phyloP scores from a whole-genome alignment of 2,329 filamentous ascomycete genomes.

The Lecanosticta acicola region DNA sequence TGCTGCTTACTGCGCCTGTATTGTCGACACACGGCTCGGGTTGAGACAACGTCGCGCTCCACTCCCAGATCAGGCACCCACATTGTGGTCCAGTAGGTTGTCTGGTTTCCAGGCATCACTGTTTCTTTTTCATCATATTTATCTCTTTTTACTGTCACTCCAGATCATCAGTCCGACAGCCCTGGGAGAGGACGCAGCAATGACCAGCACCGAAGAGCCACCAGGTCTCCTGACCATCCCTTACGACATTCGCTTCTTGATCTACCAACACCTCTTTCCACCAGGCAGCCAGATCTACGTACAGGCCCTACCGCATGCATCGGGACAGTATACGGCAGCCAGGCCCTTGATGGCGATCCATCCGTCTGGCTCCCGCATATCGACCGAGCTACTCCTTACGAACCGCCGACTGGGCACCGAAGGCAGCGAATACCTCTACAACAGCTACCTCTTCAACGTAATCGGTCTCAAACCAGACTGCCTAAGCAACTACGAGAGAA shows the following conservation, averaged over 20 bases:
- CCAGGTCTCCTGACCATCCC: constrained; percentile 21
- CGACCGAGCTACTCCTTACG: constrained; percentile 15
- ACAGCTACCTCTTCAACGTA: constrained; percentile 30
- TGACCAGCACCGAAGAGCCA: neutral
- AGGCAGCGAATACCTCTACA: constrained; percentile 27
- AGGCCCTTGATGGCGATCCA: constrained; percentile 7
- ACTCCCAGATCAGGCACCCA: too few relatives aligned
- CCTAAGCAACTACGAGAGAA: constrained; percentile 18
- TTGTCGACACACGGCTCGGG: too few relatives aligned
- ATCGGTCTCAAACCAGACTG: constrained; percentile 29
- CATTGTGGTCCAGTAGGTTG: too few relatives aligned
- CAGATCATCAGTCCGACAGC: too few relatives aligned
- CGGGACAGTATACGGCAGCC: neutral
- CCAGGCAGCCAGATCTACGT: constrained; percentile 25
- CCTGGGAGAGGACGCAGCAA: too few relatives aligned
- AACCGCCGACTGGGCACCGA: constrained; percentile 22
- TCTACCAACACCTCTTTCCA: constrained; percentile 31
- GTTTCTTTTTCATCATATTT: too few relatives aligned
- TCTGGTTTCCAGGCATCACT: too few relatives aligned
- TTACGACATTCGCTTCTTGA: constrained; percentile 28
- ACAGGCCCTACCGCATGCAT: constrained; percentile 15
- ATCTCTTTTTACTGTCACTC: too few relatives aligned
- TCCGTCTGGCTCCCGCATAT: constrained; percentile 4
- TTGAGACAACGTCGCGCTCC: too few relatives aligned
- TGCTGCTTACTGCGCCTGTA: too few relatives aligned